Conservation (phyloP, 2,329 filamentous ascomycete genomes). For the Fusarium pseudocircinatum region DNA sequence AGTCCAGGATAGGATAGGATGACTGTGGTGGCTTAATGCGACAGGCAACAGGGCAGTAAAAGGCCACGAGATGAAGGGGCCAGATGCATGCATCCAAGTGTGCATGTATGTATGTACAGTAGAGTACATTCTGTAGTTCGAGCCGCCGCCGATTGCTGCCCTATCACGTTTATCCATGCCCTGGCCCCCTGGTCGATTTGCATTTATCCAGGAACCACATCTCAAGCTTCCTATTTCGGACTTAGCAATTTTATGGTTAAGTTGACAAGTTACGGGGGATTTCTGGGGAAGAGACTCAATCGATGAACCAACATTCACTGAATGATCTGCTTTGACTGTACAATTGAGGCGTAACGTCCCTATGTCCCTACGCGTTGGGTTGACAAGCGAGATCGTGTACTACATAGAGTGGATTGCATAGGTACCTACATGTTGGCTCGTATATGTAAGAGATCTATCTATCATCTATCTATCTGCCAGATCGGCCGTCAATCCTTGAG, state of each 20-base stretch:
- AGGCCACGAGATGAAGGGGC: constrained; percentile 22
- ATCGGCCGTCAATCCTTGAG: neutral
- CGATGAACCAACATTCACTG: constrained; percentile 17
- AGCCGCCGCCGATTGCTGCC: constrained; percentile 16
- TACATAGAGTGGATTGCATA: neutral
- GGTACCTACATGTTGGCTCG: neutral
- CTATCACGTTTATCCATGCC: constrained; percentile 13
- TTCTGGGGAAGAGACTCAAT: constrained; percentile 1
- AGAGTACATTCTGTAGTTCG: neutral
- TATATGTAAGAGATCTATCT: constrained; percentile 19
- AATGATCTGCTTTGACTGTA: constrained; percentile 21
- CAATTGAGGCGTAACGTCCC: constrained; percentile 18
- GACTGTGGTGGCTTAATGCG: neutral
- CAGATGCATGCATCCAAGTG: neutral
- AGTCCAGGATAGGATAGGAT: too few species aligned
- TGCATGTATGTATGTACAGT: neutral
- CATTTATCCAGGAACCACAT: constrained; percentile 38
- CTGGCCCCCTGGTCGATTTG: constrained; percentile 20
- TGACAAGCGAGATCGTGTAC: constrained; percentile 21
- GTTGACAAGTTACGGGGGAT: constrained; percentile 10
- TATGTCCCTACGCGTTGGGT: constrained; percentile 4
- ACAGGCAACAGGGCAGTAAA: constrained; percentile 2
- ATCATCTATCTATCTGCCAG: constrained; percentile 5
- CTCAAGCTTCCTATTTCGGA: constrained; percentile 30
- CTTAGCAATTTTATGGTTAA: constrained; percentile 28